These are phyloP conservation scores for Populus pruinosa DNA, from an alignment of 345 rosid species.

Conservation along the genomic window DNA sequence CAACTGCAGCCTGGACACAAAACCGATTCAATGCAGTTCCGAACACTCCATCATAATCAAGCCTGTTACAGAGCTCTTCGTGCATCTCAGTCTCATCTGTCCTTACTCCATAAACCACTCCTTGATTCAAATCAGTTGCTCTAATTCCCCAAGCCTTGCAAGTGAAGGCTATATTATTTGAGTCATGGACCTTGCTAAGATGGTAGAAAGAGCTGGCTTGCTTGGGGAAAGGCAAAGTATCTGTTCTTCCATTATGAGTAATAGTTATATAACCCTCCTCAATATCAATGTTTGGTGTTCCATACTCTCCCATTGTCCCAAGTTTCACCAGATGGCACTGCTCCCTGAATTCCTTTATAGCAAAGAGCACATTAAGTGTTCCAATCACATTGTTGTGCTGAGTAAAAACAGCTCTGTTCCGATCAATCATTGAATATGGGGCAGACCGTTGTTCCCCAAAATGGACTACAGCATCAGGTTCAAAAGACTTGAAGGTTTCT, in stretches of 20 bases:
- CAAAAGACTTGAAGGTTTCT: slow-evolving; percentile 72
- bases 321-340: slow-evolving; percentile 92
- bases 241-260: slow-evolving; percentile 87
- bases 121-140: slow-evolving; percentile 96
- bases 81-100: slow-evolving; percentile 94
- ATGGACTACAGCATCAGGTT: slow-evolving; percentile 92
- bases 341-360: slow-evolving; percentile 84
- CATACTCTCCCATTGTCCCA: slow-evolving; percentile 98
- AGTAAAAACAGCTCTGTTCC: slow-evolving; percentile 83
- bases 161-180: slow-evolving; percentile 93
- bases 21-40: slow-evolving; percentile 95
- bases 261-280: slow-evolving; percentile 96
- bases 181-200: slow-evolving; percentile 96
- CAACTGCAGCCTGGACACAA: slow-evolving; percentile 95
- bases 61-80: slow-evolving; percentile 69
- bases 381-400: slow-evolving; percentile 96
- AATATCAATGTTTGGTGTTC: slow-evolving; percentile 97
- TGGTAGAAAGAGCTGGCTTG: slow-evolving; percentile 99
- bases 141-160: slow-evolving; percentile 99
- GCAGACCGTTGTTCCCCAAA: slow-evolving; percentile 97
- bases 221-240: slow-evolving; percentile 93
- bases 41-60: slow-evolving; percentile 93
- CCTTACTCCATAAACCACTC: slow-evolving; percentile 91
- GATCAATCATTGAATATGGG: slow-evolving; percentile 96
- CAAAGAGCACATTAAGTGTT: slow-evolving; percentile 88